Evolutionary conservation across 1,139 yeast genomes (phyloP).

Genomic region (Scheffersomyces cryptocercus): DNA sequence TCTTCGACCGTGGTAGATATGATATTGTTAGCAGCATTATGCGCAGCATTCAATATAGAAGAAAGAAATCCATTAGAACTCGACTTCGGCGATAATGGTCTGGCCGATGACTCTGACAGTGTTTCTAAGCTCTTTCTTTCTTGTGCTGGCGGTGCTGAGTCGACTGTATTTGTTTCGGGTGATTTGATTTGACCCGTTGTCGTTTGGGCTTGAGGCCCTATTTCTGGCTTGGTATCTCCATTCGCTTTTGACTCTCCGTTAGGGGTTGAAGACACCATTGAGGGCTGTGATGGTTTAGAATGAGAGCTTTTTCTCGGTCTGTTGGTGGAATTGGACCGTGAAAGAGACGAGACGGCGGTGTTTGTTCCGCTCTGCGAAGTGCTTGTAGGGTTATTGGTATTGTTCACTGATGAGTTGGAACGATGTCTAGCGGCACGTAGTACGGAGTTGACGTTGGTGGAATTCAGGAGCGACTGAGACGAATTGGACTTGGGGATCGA

Average conservation of each 20-base stretch:
- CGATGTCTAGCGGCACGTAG: background rate
- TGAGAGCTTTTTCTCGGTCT: background rate
- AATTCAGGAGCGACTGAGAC: background rate
- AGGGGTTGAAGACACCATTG: too few species aligned
- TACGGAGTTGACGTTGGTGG: background rate
- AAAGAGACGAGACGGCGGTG: background rate
- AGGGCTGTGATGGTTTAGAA: background rate
- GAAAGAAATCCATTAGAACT: slow-evolving; percentile 26
- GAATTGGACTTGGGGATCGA: background rate
- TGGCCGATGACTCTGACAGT: too few species aligned
- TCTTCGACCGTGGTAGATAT: slow-evolving; percentile 9
- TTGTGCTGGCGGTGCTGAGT: too few species aligned
- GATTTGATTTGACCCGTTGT: too few species aligned
- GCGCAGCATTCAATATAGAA: slow-evolving; percentile 30
- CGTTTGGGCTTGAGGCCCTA: too few species aligned
- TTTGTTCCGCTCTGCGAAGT: background rate
- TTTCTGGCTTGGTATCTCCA: too few species aligned
- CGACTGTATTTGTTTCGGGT: too few species aligned
- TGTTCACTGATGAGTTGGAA: background rate
- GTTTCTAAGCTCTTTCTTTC: too few species aligned
- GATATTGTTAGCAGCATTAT: slow-evolving; percentile 15
- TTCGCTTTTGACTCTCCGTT: too few species aligned
- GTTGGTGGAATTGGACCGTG: background rate
- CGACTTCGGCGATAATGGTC: slow-evolving; percentile 9
- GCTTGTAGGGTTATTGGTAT: background rate